Percentiles rank a stretch among this genome's conserved stretches.
Evolutionary conservation across 345 rosid species (phyloP).

Genomic region (Cardiospermum halicacabum): DNA sequence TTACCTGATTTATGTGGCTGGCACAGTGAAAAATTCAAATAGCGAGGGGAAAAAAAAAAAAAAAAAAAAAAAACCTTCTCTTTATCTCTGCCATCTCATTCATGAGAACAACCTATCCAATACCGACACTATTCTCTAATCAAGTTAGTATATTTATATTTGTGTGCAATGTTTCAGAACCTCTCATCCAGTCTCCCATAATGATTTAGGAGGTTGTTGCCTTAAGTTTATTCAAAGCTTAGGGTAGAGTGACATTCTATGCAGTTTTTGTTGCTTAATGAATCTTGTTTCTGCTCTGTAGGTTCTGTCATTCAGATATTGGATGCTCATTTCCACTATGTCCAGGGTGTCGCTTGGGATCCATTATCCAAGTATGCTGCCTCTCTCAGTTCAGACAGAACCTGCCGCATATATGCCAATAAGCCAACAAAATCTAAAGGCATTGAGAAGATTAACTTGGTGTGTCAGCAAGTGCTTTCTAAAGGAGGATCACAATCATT

Average conservation of each 20-base stretch:
- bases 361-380: slow-evolving; percentile 78
- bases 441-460: slow-evolving; percentile 55
- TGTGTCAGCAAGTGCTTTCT: slow-evolving; percentile 72
- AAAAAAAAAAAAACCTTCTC: neutral
- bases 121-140: neutral
- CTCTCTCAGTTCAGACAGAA: slow-evolving; percentile 92
- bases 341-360: slow-evolving; percentile 99
- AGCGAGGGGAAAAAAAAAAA: too few relatives aligned
- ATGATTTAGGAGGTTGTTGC: neutral
- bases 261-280: neutral
- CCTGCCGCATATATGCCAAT: slow-evolving; percentile 77
- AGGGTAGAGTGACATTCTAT: neutral
- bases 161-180: neutral
- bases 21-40: too few relatives aligned
- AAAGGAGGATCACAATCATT: slow-evolving; percentile 64
- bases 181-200: neutral
- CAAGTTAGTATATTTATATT: neutral
- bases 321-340: slow-evolving; percentile 90
- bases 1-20: neutral
- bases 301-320: slow-evolving; percentile 88
- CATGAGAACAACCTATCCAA: neutral
- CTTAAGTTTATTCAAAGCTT: neutral
- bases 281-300: slow-evolving; percentile 27
- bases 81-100: neutral
- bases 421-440: slow-evolving; percentile 67